Percentiles rank a stretch among this genome's conserved stretches.
These are phyloP conservation scores for Neonectria neomacrospora DNA, from an alignment of 2,329 filamentous ascomycete genomes.

Conservation along the genomic window DNA sequence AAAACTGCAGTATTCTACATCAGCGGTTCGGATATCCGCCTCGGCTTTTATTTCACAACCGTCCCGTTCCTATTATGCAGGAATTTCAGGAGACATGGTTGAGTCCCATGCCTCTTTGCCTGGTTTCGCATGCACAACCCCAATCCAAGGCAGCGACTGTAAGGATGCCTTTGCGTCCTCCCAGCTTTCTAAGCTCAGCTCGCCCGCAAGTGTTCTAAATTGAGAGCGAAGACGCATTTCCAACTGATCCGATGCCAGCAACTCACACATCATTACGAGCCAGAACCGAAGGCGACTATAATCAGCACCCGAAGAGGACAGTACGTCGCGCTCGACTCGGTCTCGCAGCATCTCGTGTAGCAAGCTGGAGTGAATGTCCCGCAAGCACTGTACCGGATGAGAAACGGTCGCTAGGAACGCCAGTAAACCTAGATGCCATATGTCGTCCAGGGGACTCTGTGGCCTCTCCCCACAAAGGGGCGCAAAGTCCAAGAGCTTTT, in stretches of 20 bases:
- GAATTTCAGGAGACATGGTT: background rate
- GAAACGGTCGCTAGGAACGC: constrained; percentile 29
- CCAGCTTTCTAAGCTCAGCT: constrained; percentile 20
- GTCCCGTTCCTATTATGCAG: background rate
- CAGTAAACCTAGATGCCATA: constrained; percentile 27
- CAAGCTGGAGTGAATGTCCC: constrained; percentile 9
- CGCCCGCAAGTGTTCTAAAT: background rate
- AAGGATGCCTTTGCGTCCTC: constrained; percentile 15
- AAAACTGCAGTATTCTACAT: background rate
- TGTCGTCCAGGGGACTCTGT: constrained; percentile 23
- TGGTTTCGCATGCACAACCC: constrained; percentile 22
- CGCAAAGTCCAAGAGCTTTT: constrained; percentile 29
- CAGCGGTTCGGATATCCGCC: background rate
- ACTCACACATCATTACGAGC: constrained; percentile 28
- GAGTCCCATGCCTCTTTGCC: constrained; percentile 30
- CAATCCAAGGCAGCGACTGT: constrained; percentile 33
- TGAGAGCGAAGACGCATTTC: background rate
- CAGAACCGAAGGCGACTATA: constrained; percentile 29
- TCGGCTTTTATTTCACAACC: background rate
- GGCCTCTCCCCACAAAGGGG: constrained; percentile 20
- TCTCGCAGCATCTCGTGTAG: constrained; percentile 23
- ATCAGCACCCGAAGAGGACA: constrained; percentile 14
- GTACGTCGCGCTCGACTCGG: background rate
- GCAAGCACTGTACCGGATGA: constrained; percentile 20
- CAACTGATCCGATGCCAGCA: constrained; percentile 13